A percentile compares a stretch with the other conserved stretches of the same genome.
Conservation (phyloP, 2,329 filamentous ascomycete species). For the Colletotrichum orbiculare region DNA sequence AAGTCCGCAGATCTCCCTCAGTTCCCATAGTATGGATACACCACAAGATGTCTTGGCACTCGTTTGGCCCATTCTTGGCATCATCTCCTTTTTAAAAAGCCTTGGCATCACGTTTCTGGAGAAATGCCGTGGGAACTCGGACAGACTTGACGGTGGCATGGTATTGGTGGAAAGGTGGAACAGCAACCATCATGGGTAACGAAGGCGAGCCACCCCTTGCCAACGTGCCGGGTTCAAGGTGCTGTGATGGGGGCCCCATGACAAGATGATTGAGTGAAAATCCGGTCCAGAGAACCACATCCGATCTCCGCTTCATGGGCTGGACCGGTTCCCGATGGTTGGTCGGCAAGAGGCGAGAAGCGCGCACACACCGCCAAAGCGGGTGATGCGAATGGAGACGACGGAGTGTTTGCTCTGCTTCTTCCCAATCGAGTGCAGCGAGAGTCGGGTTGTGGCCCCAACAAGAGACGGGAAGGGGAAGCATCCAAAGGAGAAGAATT, state of each 20-base stretch:
- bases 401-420: too few relatives aligned
- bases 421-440: too few relatives aligned
- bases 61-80: slow-evolving; percentile 18
- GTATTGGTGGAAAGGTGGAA: slow-evolving; percentile 23
- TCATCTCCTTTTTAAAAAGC: slow-evolving; percentile 26
- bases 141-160: neutral
- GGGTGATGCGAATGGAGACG: slow-evolving; percentile 5
- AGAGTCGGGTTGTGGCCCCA: too few relatives aligned
- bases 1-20: slow-evolving; percentile 9
- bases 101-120: slow-evolving; percentile 23
- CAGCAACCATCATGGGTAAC: neutral
- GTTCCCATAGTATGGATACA: neutral
- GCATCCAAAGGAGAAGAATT: too few relatives aligned
- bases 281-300: neutral
- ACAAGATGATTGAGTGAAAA: neutral
- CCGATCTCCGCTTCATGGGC: slow-evolving; percentile 13
- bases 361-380: slow-evolving; percentile 17
- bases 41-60: slow-evolving; percentile 14
- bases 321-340: neutral
- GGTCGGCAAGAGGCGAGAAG: slow-evolving; percentile 1
- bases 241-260: neutral
- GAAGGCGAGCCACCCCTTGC: neutral
- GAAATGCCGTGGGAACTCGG: neutral
- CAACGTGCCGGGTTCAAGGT: slow-evolving; percentile 16
- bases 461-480: too few relatives aligned